Evolutionary conservation across 371 early-diverging fungal genomes (phyloP).

Genomic region (Rhizopus stolonifer): DNA sequence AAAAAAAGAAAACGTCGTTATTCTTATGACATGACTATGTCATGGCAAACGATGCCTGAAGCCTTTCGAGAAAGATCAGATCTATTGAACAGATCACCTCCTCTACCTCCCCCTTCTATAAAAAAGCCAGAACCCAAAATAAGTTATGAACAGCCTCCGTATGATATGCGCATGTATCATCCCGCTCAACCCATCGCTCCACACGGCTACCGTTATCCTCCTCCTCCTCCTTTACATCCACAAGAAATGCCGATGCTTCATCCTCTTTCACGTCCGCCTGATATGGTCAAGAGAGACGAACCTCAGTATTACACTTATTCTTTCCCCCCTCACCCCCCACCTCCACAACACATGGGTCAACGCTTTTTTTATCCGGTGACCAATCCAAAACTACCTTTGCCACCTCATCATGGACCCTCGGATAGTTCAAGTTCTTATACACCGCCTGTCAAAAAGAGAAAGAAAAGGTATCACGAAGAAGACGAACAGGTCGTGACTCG

Average conservation of each 20-base stretch:
- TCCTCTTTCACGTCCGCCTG: conserved; percentile 26
- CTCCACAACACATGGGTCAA: conserved; percentile 9
- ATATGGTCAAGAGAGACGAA: conserved; percentile 21
- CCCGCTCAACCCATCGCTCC: conserved; percentile 21
- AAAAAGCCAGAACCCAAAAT: too few relatives aligned
- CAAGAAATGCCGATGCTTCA: conserved; percentile 22
- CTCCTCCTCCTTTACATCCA: conserved; percentile 10
- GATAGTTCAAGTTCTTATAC: too few relatives aligned
- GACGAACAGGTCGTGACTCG: conserved; percentile 28
- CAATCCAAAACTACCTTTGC: conserved; percentile 18
- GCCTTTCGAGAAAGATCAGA: conserved; percentile 33
- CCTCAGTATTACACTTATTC: conserved; percentile 20
- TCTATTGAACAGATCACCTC: conserved; percentile 12
- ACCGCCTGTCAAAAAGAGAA: conserved; percentile 35
- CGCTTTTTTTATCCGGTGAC: conserved; percentile 15
- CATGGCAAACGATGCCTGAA: conserved; percentile 44
- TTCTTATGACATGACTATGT: conserved; percentile 46
- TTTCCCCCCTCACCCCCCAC: conserved; percentile 17
- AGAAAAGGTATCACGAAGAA: conserved; percentile 21
- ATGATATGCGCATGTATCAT: conserved; percentile 20
- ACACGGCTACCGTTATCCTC: conserved; percentile 20
- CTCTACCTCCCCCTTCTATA: conserved; percentile 7
- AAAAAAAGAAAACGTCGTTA: conserved; percentile 33
- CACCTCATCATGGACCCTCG: conserved; percentile 2
- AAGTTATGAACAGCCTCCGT: conserved; percentile 7